Evolutionary conservation across 1,284 basidiomycete species (phyloP), one percentile per base, ranked within the genome.

Genomic region (Cryptococcus hybrid): DNA sequence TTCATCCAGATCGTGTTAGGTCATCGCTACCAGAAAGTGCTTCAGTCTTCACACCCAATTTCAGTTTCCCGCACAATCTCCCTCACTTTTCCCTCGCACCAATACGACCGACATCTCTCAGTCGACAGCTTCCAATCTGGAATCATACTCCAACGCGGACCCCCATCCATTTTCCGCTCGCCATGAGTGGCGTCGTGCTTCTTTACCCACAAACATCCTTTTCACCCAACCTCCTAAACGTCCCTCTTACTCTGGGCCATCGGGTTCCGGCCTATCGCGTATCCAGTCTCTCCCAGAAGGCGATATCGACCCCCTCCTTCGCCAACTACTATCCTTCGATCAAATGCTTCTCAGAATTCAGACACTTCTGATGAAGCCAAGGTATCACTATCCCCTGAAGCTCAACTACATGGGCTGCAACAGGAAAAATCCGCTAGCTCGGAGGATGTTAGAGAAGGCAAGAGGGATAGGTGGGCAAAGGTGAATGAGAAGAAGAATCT

Each of bases 201-300:
- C 68, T 1, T 55, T 75, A 1, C 70, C 69, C 2, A 52, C 45
- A 7, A 56, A 66, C 38, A 50, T 53, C 11, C 49, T 56, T 30
- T 11, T 37, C 9, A 45, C 56, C 11, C 55, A 55, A 38, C 53
- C 39, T 12, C 40, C 4, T 54, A 54, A 37, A 38, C 51, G 55
- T 47, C 60, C 54, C 35, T 57, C 55, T 8, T 59, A 58, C 40
- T 53, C 43, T 3, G 48, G 61, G 2, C 59, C 55, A n/a, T 30
- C 30, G 4, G 30, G 30, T 30, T 55, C 56, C 34, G 66, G 60
- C 1, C 63, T 78, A 2, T 51, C 69, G 3, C 56, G 76, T 7
- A 78, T 78, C 45, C 73, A 75, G 56, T 73, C 70, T 2, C 54
- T 75, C 1, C 70, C 76, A 3, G 76, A 78, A 52, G 62, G 57